Base-by-base conservation (phyloP, 129 eudicot species). In the Centaurea solstitialis region DNA sequence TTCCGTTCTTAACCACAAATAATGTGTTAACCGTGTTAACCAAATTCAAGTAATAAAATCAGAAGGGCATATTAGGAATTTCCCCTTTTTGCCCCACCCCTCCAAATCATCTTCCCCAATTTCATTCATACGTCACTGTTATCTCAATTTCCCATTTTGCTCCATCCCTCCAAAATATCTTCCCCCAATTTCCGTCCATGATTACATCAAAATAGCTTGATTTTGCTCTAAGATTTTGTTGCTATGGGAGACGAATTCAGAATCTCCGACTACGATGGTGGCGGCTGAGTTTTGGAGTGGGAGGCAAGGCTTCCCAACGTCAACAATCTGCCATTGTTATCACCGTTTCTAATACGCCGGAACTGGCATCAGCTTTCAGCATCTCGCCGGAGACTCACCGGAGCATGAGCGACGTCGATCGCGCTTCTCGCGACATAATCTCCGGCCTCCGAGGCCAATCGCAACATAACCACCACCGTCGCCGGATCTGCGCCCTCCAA, bases 351-450 rank as follows among this genome's bases (percentile, higher is more conserved):
- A 30, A 87, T 90, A 83, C 96, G 24, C 59, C 88, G 74, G 93
- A 83, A 70, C 68, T 93, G n/a, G 89, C 93, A 0, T 83, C 96
- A 20, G 97, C 97, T 38, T 93, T 93, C 84, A 83, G 85, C 50
- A 93, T 93, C 84, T 30, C 85, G 45, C 86, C 92, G 85, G 96
- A 88, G 76, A 89, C 89, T 15, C 20, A 76, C 79, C 87, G 92
- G 85, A 88, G 78, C 12, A 47, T 79, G 86, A 68, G 70, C 35
- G 97, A 92, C 41, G 93, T 93, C 59, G 81, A 70, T 68, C 96
- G 91, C 26, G 97, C 93, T 39, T 90, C 96, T 22, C 89, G 74
- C 43, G 68, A 53, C 79, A 93, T 96, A 11, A n/a, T 93, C 38
- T n/a, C 89, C 4, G 53, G 81, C 39, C 83, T 93, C 81, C 86